Conservation (phyloP, 2,329 filamentous ascomycete genomes). For the Trichoderma sp. region DNA sequence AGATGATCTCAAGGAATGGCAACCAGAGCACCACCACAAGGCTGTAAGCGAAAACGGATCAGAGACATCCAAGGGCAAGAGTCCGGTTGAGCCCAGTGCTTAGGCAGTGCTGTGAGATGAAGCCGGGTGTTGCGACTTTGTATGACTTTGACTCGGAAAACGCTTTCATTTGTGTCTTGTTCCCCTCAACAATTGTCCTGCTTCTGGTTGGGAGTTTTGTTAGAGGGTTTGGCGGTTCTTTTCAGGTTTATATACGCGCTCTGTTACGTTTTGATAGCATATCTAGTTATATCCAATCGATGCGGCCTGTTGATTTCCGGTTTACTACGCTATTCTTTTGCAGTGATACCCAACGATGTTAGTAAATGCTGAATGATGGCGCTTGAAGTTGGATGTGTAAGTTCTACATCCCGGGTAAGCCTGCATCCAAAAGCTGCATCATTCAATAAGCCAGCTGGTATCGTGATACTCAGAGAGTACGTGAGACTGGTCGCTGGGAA, state of each 20-base stretch:
- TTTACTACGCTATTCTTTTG: no score
- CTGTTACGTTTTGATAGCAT: background rate
- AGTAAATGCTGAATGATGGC: background rate
- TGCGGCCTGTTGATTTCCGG: background rate
- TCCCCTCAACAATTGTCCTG: background rate
- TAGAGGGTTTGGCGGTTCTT: background rate
- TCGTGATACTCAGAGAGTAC: background rate
- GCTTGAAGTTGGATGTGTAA: background rate
- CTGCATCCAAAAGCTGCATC: background rate
- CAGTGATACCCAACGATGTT: background rate
- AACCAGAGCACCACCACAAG: slow-evolving; percentile 37
- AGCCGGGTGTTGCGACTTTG: background rate
- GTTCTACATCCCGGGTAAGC: background rate
- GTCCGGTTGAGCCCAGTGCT: slow-evolving; percentile 15
- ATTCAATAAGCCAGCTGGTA: background rate
- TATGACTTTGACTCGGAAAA: background rate
- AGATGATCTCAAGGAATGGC: slow-evolving; percentile 79
- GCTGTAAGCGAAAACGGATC: slow-evolving; percentile 26
- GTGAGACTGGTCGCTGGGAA: background rate
- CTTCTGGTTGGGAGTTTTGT: background rate
- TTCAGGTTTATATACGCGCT: background rate
- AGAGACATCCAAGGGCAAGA: slow-evolving; percentile 29
- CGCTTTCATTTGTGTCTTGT: background rate
- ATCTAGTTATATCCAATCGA: background rate
- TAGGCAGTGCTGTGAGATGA: background rate